Percentiles rank a stretch among this genome's conserved stretches.
Conservation (phyloP, 495 filamentous ascomycete species). For the Aspergillus affinis region DNA sequence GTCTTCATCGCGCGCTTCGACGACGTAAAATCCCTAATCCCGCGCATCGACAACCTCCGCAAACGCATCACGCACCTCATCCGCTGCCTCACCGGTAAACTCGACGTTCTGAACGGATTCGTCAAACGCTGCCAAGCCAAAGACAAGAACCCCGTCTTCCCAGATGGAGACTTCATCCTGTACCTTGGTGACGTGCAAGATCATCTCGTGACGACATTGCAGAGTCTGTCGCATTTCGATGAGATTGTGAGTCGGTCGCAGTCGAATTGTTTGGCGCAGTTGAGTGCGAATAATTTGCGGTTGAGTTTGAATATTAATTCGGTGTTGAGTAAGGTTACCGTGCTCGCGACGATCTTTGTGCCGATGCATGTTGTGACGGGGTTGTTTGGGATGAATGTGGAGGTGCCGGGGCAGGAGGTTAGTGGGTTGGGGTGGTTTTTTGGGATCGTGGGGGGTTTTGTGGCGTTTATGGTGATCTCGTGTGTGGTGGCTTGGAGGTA, state of each 20-base stretch:
- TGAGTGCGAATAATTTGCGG: slow-evolving; percentile 78
- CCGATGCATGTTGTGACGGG: slow-evolving; percentile 89
- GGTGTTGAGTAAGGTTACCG: slow-evolving; percentile 83
- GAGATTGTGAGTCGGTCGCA: slow-evolving; percentile 88
- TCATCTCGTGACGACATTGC: slow-evolving; percentile 96
- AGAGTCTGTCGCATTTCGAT: slow-evolving; percentile 84
- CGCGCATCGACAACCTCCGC: slow-evolving; percentile 77
- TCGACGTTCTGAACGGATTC: slow-evolving; percentile 94
- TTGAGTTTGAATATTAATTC: slow-evolving; percentile 72
- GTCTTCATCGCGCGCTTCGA: slow-evolving; percentile 83
- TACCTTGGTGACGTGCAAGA: slow-evolving; percentile 96
- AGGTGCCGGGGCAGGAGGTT: slow-evolving; percentile 64
- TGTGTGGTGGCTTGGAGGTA: slow-evolving; percentile 37
- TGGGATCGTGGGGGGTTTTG: slow-evolving; percentile 66
- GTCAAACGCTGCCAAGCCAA: slow-evolving; percentile 85
- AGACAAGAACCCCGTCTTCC: slow-evolving; percentile 80
- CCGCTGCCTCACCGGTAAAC: slow-evolving; percentile 84
- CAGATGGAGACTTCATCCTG: slow-evolving; percentile 83
- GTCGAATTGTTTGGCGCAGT: slow-evolving; percentile 88
- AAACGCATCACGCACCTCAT: slow-evolving; percentile 90
- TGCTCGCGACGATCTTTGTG: slow-evolving; percentile 89
- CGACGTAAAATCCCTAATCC: slow-evolving; percentile 76
- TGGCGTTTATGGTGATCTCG: slow-evolving; percentile 53
- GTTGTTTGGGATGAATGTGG: slow-evolving; percentile 95
- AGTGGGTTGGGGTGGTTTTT: slow-evolving; percentile 68